Evolutionary conservation across 805 yeast species (phyloP), one percentile per base, ranked within the genome.

Genomic region (Saccharomycopsis oosterbeekiorum): DNA sequence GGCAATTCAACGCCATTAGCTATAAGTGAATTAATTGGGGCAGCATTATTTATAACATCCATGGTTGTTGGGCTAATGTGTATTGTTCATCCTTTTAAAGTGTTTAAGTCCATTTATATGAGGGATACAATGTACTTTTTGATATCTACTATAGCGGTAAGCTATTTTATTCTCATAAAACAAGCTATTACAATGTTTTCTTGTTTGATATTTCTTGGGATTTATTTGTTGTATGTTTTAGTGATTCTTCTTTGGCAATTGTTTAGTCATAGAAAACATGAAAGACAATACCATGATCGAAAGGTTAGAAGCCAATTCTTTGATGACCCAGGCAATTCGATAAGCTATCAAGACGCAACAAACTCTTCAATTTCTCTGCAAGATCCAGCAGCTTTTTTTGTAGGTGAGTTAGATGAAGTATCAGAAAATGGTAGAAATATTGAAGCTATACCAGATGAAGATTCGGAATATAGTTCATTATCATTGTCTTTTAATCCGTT

Each of bases 21-120:
- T 0, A 73, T 93, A 6, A 94, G 97, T 0, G 97, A 92, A 70
- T 75, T 93, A n/a, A 73, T 91, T 39, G 98, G 99, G 0, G 94
- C 97, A 1, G 88, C 96, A 0, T 82, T 88, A 55, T 91, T 94
- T 68, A 83, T 92, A 17, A 78, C 88, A 2, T 83, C 93, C 1
- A 86, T 89, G 12, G 88, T 93, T 0, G 77, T 89, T 26, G 98
- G 98, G 0, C 71, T 83, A 0, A 87, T 93, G 81, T 86, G 89
- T 0, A 70, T 91, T 0, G 70, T 84, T 0, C 77, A 80, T 42
- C 92, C 96, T 0, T 84, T 85, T 64, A 72, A 79, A 59, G 87
- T 89, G 21, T 68, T 69, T 34, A 63, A 65, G 47, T 62, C 62
- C 29, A 65, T 73, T 41, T 88, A 90, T 68, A 50, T 84, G 5